Conservation (phyloP, 2,329 filamentous ascomycete species). For the Aspergillus novofumigatus region DNA sequence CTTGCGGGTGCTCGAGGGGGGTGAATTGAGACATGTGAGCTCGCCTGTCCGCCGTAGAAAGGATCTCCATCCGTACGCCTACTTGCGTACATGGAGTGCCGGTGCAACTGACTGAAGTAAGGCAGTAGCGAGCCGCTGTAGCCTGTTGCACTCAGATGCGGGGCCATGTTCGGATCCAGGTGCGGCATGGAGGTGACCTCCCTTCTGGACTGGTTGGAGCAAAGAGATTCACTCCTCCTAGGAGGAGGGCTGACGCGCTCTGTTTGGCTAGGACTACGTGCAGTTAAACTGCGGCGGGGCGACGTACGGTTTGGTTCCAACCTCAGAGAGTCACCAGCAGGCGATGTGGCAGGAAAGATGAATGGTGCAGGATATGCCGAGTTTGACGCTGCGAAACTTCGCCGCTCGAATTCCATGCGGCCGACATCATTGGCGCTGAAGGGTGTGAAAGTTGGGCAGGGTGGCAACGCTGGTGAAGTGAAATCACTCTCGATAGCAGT, state of each 20-base stretch:
- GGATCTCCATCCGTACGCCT: conserved; percentile 23
- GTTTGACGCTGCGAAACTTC: conserved; percentile 23
- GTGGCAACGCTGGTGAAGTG: conserved; percentile 28
- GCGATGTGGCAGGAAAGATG: conserved; percentile 20
- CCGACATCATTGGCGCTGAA: conserved; percentile 37
- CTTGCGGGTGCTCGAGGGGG: conserved; percentile 17
- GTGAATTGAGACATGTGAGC: conserved; percentile 15
- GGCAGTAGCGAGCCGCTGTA: conserved; percentile 14
- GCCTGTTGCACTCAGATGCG: conserved; percentile 8
- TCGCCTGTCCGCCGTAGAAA: conserved; percentile 20
- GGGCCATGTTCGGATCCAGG: conserved; percentile 12
- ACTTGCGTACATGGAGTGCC: conserved; percentile 17
- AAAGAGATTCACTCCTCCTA: conserved; percentile 30
- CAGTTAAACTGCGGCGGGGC: conserved; percentile 34
- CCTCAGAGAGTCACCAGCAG: conserved; percentile 20
- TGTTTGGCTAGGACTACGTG: conserved; percentile 24
- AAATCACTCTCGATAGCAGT: conserved; percentile 26
- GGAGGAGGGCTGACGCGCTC: conserved; percentile 23
- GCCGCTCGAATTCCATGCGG: conserved; percentile 25
- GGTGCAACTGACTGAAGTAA: conserved; percentile 24
- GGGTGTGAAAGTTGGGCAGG: conserved; percentile 33
- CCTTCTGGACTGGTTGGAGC: conserved; percentile 17
- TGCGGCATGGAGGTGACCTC: conserved; percentile 11
- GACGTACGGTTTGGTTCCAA: conserved; percentile 19
- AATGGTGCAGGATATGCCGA: conserved; percentile 23